These are phyloP conservation scores for Lepidium africanum DNA, from an alignment of 345 rosid species.

Conservation along the genomic window DNA sequence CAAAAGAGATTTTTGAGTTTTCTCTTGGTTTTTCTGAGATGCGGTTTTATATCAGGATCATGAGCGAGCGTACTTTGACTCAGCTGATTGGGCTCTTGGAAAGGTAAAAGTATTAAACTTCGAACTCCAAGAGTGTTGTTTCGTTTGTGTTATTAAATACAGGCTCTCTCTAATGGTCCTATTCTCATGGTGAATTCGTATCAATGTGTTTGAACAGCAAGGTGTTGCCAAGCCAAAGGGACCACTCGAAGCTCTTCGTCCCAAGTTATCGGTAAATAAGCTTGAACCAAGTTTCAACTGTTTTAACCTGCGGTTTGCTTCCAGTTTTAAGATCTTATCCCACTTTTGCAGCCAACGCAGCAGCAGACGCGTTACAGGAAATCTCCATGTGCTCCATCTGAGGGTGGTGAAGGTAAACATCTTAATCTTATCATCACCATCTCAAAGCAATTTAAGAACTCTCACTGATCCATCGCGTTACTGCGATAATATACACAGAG, in stretches of 20 bases:
- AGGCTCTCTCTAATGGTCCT: neutral
- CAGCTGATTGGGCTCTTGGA: conserved; percentile 99
- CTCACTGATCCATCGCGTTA: neutral
- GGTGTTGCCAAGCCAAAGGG: conserved; percentile 97
- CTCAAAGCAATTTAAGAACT: neutral
- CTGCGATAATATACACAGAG: conserved; percentile 30
- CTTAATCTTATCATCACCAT: neutral
- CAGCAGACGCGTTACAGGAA: conserved; percentile 95
- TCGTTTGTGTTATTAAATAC: neutral
- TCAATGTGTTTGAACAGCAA: conserved; percentile 51
- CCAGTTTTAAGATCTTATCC: neutral
- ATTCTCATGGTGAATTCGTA: conserved; percentile 5
- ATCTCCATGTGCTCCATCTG: conserved; percentile 85
- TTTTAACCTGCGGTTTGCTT: neutral
- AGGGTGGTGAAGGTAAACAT: conserved; percentile 66
- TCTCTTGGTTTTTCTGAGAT: neutral
- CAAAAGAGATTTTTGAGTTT: neutral
- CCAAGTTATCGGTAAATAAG: conserved; percentile 78
- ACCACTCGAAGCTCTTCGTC: conserved; percentile 98
- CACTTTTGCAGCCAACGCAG: conserved; percentile 72
- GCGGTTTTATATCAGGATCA: conserved; percentile 52
- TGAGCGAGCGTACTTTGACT: conserved; percentile 95
- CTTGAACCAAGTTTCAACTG: neutral
- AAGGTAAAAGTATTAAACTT: conserved; percentile 45
- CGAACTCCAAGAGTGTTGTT: neutral